phyloP scores from a whole-genome alignment of 2,329 filamentous ascomycete species.

The Xylariaceae sp. region DNA sequence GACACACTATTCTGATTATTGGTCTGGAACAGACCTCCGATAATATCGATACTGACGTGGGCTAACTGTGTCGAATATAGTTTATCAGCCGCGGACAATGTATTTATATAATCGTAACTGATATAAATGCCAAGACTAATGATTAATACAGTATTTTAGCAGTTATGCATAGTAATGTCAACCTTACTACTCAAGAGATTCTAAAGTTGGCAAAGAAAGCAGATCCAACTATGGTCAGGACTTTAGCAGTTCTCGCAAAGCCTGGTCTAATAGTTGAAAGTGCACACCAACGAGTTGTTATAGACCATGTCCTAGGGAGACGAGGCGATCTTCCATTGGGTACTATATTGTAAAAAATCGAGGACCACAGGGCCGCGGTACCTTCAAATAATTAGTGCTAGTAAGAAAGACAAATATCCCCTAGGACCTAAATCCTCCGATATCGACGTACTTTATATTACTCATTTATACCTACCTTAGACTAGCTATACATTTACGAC shows the following conservation, averaged over 20 bases:
- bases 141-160: constrained; percentile 37
- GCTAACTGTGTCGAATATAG: too few species aligned
- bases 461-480: constrained; percentile 26
- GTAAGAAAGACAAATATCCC: constrained; percentile 31
- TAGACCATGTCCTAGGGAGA: constrained; percentile 51
- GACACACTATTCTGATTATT: constrained; percentile 48
- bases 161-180: constrained; percentile 46
- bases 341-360: constrained; percentile 59
- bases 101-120: constrained; percentile 33
- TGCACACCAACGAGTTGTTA: constrained; percentile 46
- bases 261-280: constrained; percentile 58
- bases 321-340: constrained; percentile 52
- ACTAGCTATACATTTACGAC: constrained; percentile 5
- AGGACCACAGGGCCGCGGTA: constrained; percentile 49
- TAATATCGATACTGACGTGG: too few species aligned
- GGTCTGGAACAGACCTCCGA: constrained; percentile 45
- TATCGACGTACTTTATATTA: constrained; percentile 31
- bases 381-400: too few species aligned
- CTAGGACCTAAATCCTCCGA: constrained; percentile 39
- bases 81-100: constrained; percentile 57
- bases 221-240: constrained; percentile 40
- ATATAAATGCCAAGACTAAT: background rate
- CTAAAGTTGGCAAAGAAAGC: constrained; percentile 46
- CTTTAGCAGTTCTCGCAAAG: constrained; percentile 52
- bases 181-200: constrained; percentile 49